These are phyloP conservation scores for Globisporangium spiculum DNA, from an alignment of 352 stramenopile species.

Conservation along the genomic window DNA sequence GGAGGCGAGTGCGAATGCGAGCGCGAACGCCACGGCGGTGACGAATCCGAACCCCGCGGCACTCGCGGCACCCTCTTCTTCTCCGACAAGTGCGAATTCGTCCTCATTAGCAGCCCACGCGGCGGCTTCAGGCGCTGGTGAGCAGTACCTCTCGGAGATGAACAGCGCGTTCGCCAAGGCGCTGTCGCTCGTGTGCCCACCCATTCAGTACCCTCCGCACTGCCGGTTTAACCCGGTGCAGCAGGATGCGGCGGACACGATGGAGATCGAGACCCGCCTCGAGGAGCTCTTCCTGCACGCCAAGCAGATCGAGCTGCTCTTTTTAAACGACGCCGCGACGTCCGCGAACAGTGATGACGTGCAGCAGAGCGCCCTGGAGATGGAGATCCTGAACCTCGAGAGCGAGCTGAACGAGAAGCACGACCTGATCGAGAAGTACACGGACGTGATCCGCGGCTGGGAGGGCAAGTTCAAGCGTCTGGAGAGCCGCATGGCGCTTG, in stretches of 20 bases:
- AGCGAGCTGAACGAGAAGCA: constrained; percentile 79
- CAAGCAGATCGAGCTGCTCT: constrained; percentile 79
- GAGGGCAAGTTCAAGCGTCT: constrained; percentile 84
- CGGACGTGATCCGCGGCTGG: constrained; percentile 78
- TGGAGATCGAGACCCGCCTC: constrained; percentile 64
- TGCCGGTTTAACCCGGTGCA: constrained; percentile 83
- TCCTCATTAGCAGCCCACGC: neutral
- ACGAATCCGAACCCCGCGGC: constrained; percentile 13
- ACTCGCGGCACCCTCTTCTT: neutral
- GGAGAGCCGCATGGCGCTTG: constrained; percentile 60
- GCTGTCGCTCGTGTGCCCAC: constrained; percentile 69
- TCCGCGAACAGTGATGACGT: constrained; percentile 3
- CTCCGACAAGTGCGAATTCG: neutral
- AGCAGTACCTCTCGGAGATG: constrained; percentile 59
- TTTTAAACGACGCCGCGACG: constrained; percentile 44
- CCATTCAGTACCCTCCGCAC: constrained; percentile 81
- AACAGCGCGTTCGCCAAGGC: constrained; percentile 73
- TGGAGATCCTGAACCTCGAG: constrained; percentile 74
- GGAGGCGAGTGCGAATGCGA: constrained; percentile 6
- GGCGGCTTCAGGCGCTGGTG: constrained; percentile 17
- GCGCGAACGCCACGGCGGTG: constrained; percentile 14
- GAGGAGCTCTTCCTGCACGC: constrained; percentile 79
- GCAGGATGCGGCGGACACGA: constrained; percentile 70
- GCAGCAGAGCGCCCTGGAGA: constrained; percentile 57
- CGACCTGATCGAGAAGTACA: constrained; percentile 84